phyloP scores from a whole-genome alignment of 1,284 basidiomycete genomes.

The Cystobasidium slooffiae region DNA sequence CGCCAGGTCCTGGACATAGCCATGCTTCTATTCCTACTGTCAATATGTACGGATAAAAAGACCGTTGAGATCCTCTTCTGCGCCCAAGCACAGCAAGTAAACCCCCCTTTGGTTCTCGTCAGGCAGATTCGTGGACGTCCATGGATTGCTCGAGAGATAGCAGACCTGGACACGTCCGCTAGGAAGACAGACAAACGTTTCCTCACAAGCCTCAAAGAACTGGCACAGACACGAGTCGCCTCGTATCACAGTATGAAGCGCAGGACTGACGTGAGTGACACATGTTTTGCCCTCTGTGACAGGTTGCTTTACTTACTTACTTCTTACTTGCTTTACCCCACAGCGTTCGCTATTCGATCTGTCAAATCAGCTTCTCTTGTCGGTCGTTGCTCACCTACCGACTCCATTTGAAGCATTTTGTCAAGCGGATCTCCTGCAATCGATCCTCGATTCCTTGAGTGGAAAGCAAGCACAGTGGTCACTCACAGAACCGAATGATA shows the following conservation, averaged over 20 bases:
- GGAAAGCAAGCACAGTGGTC: no score
- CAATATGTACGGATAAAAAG: neutral
- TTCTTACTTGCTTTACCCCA: no score
- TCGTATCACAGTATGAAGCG: neutral
- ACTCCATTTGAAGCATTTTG: no score
- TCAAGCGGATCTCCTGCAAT: no score
- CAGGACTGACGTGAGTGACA: neutral
- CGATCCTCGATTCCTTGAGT: no score
- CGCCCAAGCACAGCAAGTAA: neutral
- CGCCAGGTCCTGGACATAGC: slow-evolving; percentile 6
- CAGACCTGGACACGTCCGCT: neutral
- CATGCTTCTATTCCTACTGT: slow-evolving; percentile 1
- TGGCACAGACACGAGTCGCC: neutral
- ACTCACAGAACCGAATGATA: no score
- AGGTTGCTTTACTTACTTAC: no score
- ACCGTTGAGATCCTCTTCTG: neutral
- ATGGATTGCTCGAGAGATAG: neutral
- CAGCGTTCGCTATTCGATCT: no score
- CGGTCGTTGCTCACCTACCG: no score
- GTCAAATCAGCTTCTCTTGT: no score
- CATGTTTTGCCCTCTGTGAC: neutral
- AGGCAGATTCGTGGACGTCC: neutral
- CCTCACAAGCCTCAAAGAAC: neutral
- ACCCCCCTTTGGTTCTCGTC: neutral
- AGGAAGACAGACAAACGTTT: slow-evolving; percentile 3